Evolutionary conservation across 306 rosid species (phyloP), one percentile per base, ranked within the genome.

Genomic region (Cucurbita moschata): DNA sequence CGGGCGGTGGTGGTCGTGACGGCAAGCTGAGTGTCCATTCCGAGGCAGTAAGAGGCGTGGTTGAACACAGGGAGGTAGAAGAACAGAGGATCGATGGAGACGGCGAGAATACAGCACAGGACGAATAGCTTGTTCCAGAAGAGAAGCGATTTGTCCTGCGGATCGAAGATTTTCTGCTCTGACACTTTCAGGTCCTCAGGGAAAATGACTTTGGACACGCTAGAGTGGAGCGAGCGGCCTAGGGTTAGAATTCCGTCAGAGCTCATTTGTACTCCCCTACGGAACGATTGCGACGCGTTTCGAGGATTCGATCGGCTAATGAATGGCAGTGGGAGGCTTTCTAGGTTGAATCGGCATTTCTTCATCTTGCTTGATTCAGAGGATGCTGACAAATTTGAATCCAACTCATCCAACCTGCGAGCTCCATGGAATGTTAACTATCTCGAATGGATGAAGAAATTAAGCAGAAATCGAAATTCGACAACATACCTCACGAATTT

Each of bases 111-210:
- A 73, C 97, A 89, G 5, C 87, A 77, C 50, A 94, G 75, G 79
- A 90, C 98, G 38, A 94, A 90, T 19, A 89, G 81, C 83, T 85
- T 90, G 62, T 88, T 90, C 97, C 97, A 94, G 23, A 86, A 53
- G 12, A 90, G 75, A 76, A 94, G 96, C 64, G 78, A 83, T 85
- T 84, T 94, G 79, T 90, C 77, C 81, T 94, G 98, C 77, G 98
- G 98, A 10, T 94, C 97, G 79, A 90, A 88, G 49, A 93, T 86
- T 75, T 61, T 90, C 63, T 80, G 87, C 65, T 88, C 92, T 2
- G 98, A 86, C 6, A 86, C 94, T 79, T 69, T 73, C 7, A 93
- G 88, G 79, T 93, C 98, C 85, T 94, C 97, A 1, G 97, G 98
- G 83, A 90, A 90, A 14, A 94, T 90, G 69, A 84, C 81, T 66